Percentiles rank a stretch among this genome's conserved stretches.
Conservation (phyloP, 768 basidiomycete species). For the Lactifluus pinguis region DNA sequence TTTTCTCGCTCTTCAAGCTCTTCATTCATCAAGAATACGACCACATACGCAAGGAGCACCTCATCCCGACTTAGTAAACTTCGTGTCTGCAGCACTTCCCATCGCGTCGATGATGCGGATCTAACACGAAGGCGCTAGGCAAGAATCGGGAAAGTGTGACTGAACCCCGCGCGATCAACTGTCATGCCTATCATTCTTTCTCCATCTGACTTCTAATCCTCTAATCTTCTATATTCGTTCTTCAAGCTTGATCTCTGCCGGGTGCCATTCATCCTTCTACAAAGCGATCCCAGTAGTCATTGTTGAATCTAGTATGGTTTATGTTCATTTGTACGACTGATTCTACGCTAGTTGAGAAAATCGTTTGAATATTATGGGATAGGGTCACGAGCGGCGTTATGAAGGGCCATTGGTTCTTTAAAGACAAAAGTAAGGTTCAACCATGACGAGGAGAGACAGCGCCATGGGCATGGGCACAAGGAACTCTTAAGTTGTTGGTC, state of each 20-base stretch:
- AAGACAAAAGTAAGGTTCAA: too few relatives aligned
- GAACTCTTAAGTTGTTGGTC: too few relatives aligned
- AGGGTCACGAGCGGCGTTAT: too few relatives aligned
- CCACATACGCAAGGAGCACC: slow-evolving; percentile 2
- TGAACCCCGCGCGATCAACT: background rate
- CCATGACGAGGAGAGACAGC: too few relatives aligned
- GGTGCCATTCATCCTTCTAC: too few relatives aligned
- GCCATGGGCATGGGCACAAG: too few relatives aligned
- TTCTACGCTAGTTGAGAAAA: too few relatives aligned
- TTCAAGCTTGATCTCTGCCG: background rate
- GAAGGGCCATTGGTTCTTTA: too few relatives aligned
- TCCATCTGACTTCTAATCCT: background rate
- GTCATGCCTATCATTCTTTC: background rate
- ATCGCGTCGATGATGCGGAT: background rate
- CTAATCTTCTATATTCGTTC: background rate
- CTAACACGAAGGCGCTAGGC: background rate
- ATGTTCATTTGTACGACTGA: too few relatives aligned
- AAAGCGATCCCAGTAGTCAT: too few relatives aligned
- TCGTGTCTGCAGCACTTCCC: background rate
- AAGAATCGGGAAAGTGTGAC: background rate
- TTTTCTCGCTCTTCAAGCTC: background rate
- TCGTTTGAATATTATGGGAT: too few relatives aligned
- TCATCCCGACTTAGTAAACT: background rate
- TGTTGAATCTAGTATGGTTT: too few relatives aligned
- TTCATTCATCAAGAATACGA: slow-evolving; percentile 5